Percentiles rank a stretch among this genome's conserved stretches.
Conservation (phyloP, 2,329 filamentous ascomycete species). For the Cucurbitaria berberidis region DNA sequence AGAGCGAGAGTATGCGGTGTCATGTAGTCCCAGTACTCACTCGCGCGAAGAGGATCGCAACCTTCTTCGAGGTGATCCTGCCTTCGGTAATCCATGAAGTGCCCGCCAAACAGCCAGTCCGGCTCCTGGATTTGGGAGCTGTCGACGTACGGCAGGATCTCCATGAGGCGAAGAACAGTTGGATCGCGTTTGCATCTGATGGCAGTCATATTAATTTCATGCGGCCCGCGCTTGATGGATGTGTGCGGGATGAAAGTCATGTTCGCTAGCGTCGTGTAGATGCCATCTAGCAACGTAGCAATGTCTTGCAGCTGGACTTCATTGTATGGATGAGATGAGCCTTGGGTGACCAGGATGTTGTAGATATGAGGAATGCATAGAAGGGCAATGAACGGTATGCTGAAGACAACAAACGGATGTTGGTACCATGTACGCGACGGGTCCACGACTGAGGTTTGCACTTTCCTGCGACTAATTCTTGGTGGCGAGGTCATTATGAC, state of each 20-base stretch:
- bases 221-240: conserved; percentile 18
- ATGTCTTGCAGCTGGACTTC: conserved; percentile 12
- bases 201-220: conserved; percentile 17
- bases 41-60: conserved; percentile 1
- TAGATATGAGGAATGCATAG: conserved; percentile 8
- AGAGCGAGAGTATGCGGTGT: conserved; percentile 8
- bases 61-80: conserved; percentile 3
- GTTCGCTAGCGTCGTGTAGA: conserved; percentile 16
- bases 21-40: conserved; percentile 7
- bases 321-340: conserved; percentile 5
- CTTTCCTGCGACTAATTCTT: neutral
- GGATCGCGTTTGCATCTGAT: conserved; percentile 11
- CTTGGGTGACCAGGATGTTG: neutral
- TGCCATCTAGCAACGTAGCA: conserved; percentile 16
- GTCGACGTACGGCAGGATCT: conserved; percentile 23
- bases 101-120: conserved; percentile 19
- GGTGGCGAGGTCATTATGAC: neutral
- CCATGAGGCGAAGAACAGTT: conserved; percentile 17
- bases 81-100: conserved; percentile 19
- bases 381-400: conserved; percentile 9
- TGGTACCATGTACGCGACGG: conserved; percentile 10
- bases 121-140: conserved; percentile 1
- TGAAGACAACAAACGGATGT: conserved; percentile 12
- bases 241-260: conserved; percentile 20
- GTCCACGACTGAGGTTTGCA: neutral